A percentile compares a stretch with the other conserved stretches of the same genome.
These are phyloP conservation scores for Alternaria brassicae DNA, from an alignment of 2,329 filamentous ascomycete genomes.

Conservation along the genomic window DNA sequence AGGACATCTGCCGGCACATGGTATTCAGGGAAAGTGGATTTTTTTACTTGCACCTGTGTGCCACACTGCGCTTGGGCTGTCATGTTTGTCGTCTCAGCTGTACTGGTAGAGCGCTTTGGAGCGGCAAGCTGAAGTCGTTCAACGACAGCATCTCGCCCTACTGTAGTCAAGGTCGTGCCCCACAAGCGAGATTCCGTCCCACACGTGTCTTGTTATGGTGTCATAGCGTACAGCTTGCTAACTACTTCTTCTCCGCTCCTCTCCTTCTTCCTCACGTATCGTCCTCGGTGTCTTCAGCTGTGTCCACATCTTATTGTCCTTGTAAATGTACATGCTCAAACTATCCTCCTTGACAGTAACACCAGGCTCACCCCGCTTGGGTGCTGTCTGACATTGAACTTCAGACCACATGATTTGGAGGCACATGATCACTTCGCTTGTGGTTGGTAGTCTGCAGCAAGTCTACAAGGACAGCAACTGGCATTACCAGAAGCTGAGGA, in stretches of 20 bases:
- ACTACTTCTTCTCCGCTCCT: neutral
- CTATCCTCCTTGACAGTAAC: too few species aligned
- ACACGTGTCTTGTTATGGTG: neutral
- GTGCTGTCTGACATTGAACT: too few species aligned
- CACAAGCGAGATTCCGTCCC: neutral
- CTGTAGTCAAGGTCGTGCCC: neutral
- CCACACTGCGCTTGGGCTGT: neutral
- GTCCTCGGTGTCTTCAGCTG: too few species aligned
- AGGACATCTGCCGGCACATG: constrained; percentile 5
- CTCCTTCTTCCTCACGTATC: neutral
- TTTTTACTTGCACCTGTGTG: neutral
- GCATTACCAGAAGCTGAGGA: neutral
- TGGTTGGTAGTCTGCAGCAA: neutral
- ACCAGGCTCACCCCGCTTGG: too few species aligned
- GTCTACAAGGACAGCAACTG: neutral
- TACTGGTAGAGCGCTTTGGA: constrained; percentile 1
- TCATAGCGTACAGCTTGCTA: neutral
- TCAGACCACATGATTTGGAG: too few species aligned
- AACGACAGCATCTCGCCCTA: constrained; percentile 1
- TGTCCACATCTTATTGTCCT: too few species aligned
- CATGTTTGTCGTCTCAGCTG: neutral
- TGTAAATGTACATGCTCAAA: too few species aligned
- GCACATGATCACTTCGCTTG: too few species aligned
- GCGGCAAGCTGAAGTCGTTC: neutral
- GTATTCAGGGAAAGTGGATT: neutral